Base-by-base conservation (phyloP, 768 basidiomycete genomes). In the Boletales sp. region DNA sequence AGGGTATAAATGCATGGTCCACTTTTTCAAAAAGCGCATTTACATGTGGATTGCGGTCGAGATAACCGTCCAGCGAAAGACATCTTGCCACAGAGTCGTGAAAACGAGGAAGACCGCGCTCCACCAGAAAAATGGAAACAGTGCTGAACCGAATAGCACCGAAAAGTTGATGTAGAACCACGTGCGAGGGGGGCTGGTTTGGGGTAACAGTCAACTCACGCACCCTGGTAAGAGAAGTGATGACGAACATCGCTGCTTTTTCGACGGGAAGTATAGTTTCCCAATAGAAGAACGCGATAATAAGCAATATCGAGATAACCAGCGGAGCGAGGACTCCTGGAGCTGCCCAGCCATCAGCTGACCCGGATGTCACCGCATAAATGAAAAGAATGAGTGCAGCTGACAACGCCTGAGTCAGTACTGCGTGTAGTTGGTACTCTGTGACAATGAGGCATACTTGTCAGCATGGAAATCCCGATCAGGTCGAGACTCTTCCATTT, bases 211-310 rank as follows among this genome's bases (percentile, higher is more conserved):
- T 34, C 13, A 34, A 34, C 6, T 12, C 34, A 34, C 7, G 34
- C 34, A 15, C 34, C 5, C 34, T 0, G 19, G 49, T 31, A 31
- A 19, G 11, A 49, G 30, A 34, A 5, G 30, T 37, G n/a, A 28
- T 14, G 13, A 58, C 72, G 37, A 55, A 76, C 74, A 78, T 60
- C 5, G 74, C 72, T 8, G 81, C 79, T 4, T 58, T 60, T 12
- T 75, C 62, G 15, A 57, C 55, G 2, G 73, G 74, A 13, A 79
- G 60, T 1, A 55, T 36, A 8, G 70, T 63, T 55, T 83, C 79
- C 72, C 74, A 82, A 46, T 70, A 63, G 64, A 83, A 78, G 68
- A 84, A 84, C 1, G 44, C 62, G 21, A 63, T 54, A 33, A 65
- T 58, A 14, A 77, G 52, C 10, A 73, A 31, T 50, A 79, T 58